Percentiles rank a stretch among this genome's conserved stretches.
Conservation (phyloP, 2,329 filamentous ascomycete genomes). For the Rasamsonia emersonii region DNA sequence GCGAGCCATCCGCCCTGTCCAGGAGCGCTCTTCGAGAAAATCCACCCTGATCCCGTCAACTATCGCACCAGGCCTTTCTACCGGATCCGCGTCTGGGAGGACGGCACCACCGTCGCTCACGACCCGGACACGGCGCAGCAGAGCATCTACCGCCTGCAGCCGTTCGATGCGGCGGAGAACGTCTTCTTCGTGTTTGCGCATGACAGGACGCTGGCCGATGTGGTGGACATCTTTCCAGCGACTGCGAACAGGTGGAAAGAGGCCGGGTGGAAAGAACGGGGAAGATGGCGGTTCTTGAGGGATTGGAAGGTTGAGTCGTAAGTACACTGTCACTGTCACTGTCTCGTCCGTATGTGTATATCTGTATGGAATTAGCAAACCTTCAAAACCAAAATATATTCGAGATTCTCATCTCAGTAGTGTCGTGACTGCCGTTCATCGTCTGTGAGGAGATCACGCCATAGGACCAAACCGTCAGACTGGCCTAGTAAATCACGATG, state of each 20-base stretch:
- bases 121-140: conserved; percentile 13
- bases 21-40: not conserved
- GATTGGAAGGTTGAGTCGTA: no score
- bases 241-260: conserved; percentile 5
- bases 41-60: not conserved
- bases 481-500: no score
- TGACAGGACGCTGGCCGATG: conserved; percentile 15
- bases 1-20: not conserved
- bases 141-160: conserved; percentile 8
- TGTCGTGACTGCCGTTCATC: no score
- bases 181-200: conserved; percentile 24
- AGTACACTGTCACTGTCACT: no score
- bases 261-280: conserved; percentile 3
- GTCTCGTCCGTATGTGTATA: no score
- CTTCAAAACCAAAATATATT: no score
- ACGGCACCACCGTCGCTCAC: conserved; percentile 9
- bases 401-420: no score
- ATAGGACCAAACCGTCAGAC: no score
- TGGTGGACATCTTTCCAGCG: conserved; percentile 20
- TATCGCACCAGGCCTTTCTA: conserved; percentile 10
- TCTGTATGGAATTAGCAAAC: no score
- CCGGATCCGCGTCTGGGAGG: conserved; percentile 1
- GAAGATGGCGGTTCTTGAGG: conserved; percentile 2
- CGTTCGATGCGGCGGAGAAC: conserved; percentile 17
- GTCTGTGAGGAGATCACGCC: no score